phyloP scores from a whole-genome alignment of 768 basidiomycete genomes.

The Boletus reticuloceps region DNA sequence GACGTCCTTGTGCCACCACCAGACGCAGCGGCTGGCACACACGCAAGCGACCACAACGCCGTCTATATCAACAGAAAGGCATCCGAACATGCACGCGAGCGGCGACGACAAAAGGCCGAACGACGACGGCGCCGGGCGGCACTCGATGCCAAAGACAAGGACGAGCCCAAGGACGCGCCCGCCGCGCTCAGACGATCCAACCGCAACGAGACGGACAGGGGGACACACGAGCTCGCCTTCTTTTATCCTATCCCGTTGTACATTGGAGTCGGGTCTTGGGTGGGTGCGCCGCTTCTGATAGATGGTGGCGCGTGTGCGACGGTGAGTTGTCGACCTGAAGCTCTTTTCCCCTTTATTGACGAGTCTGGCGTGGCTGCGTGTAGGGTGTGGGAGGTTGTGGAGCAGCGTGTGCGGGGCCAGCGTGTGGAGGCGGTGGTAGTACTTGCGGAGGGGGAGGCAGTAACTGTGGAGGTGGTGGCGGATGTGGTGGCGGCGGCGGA shows the following conservation, averaged over 20 bases:
- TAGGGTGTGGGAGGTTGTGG: slow-evolving; percentile 4
- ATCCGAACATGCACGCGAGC: slow-evolving; percentile 6
- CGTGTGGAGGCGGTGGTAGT: not conserved
- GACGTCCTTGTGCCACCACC: slow-evolving; percentile 30
- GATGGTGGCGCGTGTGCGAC: not conserved
- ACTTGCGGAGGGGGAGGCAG: not conserved
- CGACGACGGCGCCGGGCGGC: slow-evolving; percentile 4
- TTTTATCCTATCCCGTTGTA: slow-evolving; percentile 11
- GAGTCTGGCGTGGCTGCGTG: not conserved
- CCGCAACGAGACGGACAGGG: not conserved
- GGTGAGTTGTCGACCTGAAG: not conserved
- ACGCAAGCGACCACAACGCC: slow-evolving; percentile 53
- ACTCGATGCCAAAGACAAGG: not conserved
- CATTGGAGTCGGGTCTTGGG: not conserved
- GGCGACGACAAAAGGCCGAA: slow-evolving; percentile 5
- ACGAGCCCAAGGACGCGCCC: not conserved
- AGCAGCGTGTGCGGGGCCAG: not conserved
- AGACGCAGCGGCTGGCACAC: slow-evolving; percentile 42
- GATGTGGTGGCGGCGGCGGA: not conserved
- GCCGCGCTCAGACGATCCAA: not conserved
- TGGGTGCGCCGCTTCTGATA: not conserved
- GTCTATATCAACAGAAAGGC: slow-evolving; percentile 30
- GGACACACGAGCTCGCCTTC: slow-evolving; percentile 2
- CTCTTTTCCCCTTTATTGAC: not conserved
- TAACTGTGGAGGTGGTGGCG: not conserved